These are phyloP conservation scores for Zizania latifolia DNA, from an alignment of 176 grass and related monocot genomes.

Conservation along the genomic window DNA sequence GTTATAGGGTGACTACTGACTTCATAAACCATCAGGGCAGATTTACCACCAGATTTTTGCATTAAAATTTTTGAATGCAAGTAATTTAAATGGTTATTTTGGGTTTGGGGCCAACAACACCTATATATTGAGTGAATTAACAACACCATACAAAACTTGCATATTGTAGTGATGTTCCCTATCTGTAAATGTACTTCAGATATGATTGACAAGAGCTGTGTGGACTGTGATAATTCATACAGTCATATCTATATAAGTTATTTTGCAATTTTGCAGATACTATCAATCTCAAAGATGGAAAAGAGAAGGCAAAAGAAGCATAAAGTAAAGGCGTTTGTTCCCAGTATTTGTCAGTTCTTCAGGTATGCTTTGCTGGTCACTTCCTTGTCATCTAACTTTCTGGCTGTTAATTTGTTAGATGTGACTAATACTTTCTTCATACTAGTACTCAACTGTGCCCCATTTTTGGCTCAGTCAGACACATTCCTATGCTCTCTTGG, in stretches of 20 bases:
- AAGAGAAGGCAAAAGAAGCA: neutral
- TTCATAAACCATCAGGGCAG: neutral
- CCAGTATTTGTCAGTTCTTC: neutral
- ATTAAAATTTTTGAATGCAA: neutral
- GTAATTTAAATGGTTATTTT: neutral
- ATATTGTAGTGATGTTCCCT: neutral
- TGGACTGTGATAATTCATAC: constrained; percentile 1
- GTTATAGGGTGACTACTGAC: neutral
- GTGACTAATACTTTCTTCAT: neutral
- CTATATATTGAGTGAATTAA: neutral
- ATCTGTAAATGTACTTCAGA: neutral
- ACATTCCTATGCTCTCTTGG: neutral
- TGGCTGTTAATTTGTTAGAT: neutral
- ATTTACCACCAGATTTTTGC: neutral
- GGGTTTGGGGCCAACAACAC: neutral
- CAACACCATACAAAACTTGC: neutral
- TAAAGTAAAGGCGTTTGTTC: neutral
- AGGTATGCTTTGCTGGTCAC: neutral
- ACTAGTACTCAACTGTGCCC: neutral
- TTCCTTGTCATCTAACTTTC: neutral
- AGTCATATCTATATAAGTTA: neutral
- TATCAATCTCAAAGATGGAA: constrained; percentile 17
- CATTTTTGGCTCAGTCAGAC: neutral
- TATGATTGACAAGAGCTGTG: constrained; percentile 21
- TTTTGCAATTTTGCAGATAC: neutral